phyloP scores from a whole-genome alignment of 257 asterid species.

The Fraxinus americana region DNA sequence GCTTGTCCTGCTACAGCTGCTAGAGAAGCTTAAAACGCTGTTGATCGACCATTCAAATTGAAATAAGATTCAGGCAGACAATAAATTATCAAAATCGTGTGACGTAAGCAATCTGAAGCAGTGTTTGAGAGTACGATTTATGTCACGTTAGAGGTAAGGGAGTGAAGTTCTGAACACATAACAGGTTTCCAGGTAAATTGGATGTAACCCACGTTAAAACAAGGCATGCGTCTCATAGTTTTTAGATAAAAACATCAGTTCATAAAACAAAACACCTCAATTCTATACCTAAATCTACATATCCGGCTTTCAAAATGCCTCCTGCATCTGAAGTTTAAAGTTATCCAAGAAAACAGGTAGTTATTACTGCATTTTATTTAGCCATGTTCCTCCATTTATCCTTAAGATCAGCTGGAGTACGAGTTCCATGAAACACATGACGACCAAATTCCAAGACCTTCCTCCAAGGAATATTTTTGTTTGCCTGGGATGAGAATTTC shows the following conservation, averaged over 20 bases:
- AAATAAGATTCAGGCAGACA: neutral
- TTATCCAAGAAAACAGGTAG: neutral
- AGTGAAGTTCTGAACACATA: neutral
- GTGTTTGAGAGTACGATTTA: neutral
- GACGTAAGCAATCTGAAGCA: neutral
- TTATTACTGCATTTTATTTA: constrained; percentile 25
- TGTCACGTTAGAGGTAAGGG: neutral
- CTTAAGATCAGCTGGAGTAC: constrained; percentile 66
- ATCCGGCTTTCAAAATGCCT: neutral
- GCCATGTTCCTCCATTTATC: constrained; percentile 66
- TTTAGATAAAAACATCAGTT: neutral
- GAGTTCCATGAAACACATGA: constrained; percentile 51
- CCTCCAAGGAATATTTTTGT: constrained; percentile 58
- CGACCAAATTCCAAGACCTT: constrained; percentile 54
- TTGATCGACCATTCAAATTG: no score
- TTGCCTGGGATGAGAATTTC: constrained; percentile 24
- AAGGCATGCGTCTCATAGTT: neutral
- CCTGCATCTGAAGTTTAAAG: neutral
- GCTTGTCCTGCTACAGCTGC: no score
- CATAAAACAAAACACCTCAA: neutral
- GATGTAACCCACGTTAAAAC: neutral
- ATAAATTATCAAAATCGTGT: neutral
- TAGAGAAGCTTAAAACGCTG: no score
- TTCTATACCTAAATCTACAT: neutral
- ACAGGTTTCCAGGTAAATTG: neutral